Evolutionary conservation across 2,329 filamentous ascomycete genomes (phyloP).

Genomic region (Alternaria gaisen): DNA sequence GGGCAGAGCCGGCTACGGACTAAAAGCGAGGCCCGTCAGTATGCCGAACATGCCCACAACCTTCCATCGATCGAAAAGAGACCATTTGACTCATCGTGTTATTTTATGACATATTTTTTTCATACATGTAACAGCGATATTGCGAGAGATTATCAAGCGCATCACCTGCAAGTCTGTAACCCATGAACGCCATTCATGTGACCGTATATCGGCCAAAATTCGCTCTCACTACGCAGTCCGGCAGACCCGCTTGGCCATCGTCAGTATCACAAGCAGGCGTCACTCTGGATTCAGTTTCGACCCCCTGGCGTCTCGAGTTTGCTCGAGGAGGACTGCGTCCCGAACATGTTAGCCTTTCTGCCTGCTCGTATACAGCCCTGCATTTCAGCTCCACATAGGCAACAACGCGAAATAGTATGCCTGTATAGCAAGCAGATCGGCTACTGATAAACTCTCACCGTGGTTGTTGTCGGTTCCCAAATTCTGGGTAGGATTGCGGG

Average conservation of each 20-base stretch:
- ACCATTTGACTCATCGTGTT: background rate
- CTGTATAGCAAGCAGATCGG: background rate
- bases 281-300: conserved; percentile 19
- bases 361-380: conserved; percentile 6
- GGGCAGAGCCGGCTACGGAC: background rate
- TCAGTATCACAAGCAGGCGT: conserved; percentile 29
- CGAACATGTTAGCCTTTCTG: background rate
- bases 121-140: background rate
- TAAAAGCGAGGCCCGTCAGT: background rate
- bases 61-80: background rate
- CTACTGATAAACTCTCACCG: background rate
- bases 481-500: conserved; percentile 11
- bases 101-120: background rate
- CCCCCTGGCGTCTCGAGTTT: background rate
- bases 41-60: background rate
- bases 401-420: background rate
- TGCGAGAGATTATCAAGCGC: background rate
- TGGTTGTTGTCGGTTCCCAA: conserved; percentile 6
- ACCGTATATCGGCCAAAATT: conserved; percentile 6
- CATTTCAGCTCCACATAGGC: conserved; percentile 5
- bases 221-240: conserved; percentile 7
- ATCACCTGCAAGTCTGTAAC: conserved; percentile 15
- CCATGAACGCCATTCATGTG: conserved; percentile 23
- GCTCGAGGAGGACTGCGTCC: background rate
- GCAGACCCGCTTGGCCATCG: conserved; percentile 11